Evolutionary conservation across 2,329 filamentous ascomycete species (phyloP), one percentile per base, ranked within the genome.

Genomic region (Penicillium sp.): DNA sequence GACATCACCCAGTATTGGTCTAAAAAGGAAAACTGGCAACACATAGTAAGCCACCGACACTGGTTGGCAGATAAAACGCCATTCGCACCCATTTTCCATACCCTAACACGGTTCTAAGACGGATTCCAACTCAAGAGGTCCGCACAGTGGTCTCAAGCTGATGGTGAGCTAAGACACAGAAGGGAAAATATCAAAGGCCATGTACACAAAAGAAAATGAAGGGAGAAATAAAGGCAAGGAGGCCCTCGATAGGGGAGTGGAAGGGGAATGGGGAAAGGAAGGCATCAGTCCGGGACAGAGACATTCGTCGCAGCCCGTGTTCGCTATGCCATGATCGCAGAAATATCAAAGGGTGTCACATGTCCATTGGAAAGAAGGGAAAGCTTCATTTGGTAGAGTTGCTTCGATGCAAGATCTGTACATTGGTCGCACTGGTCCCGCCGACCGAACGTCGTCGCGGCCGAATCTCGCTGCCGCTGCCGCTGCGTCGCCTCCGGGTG

Each of bases 81-180:
- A 65, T 67, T 66, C 65, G 59, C 68, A 69, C 66, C 68, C 60
- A 61, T 71, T 72, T 71, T 69, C 67, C 68, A 67, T 64, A 68
- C 66, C 69, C 68, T 64, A 70, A 68, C 67, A 69, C 61, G 66
- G 62, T 69, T 72, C 69, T 72, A 70, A 66, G 65, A 67, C 57
- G 53, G 44, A 46, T 59, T 66, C 62, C 65, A 68, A 66, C 62
- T 67, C 55, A 62, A 62, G 61, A 66, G 57, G 53, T 65, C 62
- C 65, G 59, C 64, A 63, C 56, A 57, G 54, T 58, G 56, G 56
- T 59, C 55, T 57, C 50, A 53, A 52, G 51, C 50, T 56, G 45
- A 54, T 56, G 53, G 37, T 54, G 54, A 60, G 58, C 56, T 58
- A 53, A 57, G 33, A 48, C 58, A 58, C 54, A 56, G 57, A 63